Base-by-base conservation (phyloP, 768 basidiomycete genomes). In the Lepiota venenata region DNA sequence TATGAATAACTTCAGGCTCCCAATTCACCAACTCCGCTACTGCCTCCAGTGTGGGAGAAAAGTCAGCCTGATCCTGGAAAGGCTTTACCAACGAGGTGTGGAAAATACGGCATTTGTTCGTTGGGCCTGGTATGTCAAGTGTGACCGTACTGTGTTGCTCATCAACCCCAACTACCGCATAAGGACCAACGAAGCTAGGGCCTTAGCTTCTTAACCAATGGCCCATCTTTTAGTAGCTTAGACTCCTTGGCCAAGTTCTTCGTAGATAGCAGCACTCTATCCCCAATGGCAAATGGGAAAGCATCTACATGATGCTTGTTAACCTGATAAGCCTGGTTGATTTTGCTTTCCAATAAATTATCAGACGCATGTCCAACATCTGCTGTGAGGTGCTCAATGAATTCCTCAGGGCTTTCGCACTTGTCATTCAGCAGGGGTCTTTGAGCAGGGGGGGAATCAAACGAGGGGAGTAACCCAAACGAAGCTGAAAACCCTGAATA, bases 171-270 rank as follows among this genome's bases (percentile, higher is more conserved):
- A 8, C 25, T 4, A 79, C 54, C 0, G 4, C 42, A 35, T 67
- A 72, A 0, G 66, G 71, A 0, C 71, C 64, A 44, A 77, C 65
- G n/a, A 52, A 71, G 0, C 63, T 43, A 0, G 67, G 68, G n/a
- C 61, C 77, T 69, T 40, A 75, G 74, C 48, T 78, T 78, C 0
- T 71, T 71, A 0, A 58, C 60, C 0, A 64, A 61, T 10, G 14
- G 43, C 43, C 0, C 64, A 57, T 0, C 64, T 65, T 0, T 38
- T 36, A 0, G 47, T n/a, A 21, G 61, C 61, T 50, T 70, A 76
- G 1, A 71, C 61, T 1, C 56, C 43, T 0, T 60, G 32, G 0
- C 64, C 20, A 45, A 56, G 37, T 73, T 57, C 61, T 62, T 11
- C 0, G 68, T 69, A 0, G 62, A 64, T 2, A 73, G 50, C 12